These are phyloP conservation scores for Lasiodiplodia citricola DNA, from an alignment of 2,329 filamentous ascomycete genomes.

Conservation along the genomic window DNA sequence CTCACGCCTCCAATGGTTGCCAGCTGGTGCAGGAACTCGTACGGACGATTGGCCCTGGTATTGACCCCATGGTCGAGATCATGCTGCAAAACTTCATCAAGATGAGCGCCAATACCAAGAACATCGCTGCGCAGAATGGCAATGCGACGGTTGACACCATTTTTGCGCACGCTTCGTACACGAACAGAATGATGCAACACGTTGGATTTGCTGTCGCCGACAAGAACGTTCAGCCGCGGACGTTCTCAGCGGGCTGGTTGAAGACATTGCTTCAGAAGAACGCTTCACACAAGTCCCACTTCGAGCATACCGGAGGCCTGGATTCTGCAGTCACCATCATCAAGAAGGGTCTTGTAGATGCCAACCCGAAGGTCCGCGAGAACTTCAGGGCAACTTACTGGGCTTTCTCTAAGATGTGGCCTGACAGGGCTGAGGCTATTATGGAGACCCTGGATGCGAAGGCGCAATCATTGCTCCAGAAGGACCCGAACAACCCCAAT, in stretches of 20 bases:
- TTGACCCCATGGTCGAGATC: conserved; percentile 89
- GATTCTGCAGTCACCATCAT: conserved; percentile 87
- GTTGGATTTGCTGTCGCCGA: conserved; percentile 82
- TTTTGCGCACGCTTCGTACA: conserved; percentile 80
- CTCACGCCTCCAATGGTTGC: conserved; percentile 85
- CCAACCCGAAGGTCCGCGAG: conserved; percentile 89
- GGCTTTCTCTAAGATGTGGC: conserved; percentile 80
- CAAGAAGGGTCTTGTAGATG: conserved; percentile 84
- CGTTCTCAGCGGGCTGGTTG: conserved; percentile 81
- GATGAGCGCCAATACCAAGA: conserved; percentile 87
- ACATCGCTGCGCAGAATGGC: conserved; percentile 85
- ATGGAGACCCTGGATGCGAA: conserved; percentile 79
- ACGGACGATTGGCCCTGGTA: conserved; percentile 72
- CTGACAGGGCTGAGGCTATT: conserved; percentile 75
- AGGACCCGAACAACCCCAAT: conserved; percentile 82
- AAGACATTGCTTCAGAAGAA: conserved; percentile 82
- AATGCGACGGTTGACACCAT: conserved; percentile 82
- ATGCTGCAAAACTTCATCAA: conserved; percentile 89
- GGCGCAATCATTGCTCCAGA: conserved; percentile 79
- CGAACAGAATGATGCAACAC: conserved; percentile 80
- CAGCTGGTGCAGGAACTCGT: conserved; percentile 84
- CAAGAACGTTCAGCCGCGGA: conserved; percentile 88
- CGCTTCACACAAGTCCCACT: conserved; percentile 74
- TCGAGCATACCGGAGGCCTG: conserved; percentile 84
- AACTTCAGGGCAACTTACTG: conserved; percentile 86